Percentiles rank a stretch among this genome's conserved stretches.
phyloP scores from a whole-genome alignment of 139 green algal species.

The Picochlorum sp. region DNA sequence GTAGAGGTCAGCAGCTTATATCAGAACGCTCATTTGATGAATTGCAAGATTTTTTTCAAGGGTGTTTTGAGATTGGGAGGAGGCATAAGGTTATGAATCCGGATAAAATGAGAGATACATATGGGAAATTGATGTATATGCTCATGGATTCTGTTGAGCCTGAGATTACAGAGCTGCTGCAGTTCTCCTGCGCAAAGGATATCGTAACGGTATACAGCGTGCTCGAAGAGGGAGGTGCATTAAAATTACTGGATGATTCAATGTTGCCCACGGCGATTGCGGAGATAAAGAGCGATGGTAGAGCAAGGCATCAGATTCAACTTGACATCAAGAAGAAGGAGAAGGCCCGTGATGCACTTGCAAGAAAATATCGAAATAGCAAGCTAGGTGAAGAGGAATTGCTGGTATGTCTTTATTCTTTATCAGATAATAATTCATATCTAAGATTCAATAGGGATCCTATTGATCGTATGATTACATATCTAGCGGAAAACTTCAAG shows the following conservation, averaged over 20 bases:
- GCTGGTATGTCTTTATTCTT: conserved; percentile 75
- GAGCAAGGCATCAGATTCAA: conserved; percentile 51
- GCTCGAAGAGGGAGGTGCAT: conserved; percentile 51
- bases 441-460: conserved; percentile 85
- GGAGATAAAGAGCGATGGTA: conserved; percentile 61
- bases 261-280: conserved; percentile 62
- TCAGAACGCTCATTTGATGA: conserved; percentile 61
- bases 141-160: conserved; percentile 58
- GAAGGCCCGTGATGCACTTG: conserved; percentile 53
- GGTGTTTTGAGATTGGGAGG: conserved; percentile 73
- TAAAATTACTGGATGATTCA: conserved; percentile 56
- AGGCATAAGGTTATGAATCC: conserved; percentile 92
- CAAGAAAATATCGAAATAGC: conserved; percentile 42
- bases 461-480: conserved; percentile 35
- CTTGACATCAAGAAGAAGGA: conserved; percentile 54
- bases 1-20: conserved; percentile 71
- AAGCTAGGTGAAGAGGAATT: conserved; percentile 53
- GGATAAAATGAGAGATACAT: conserved; percentile 87
- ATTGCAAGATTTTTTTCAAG: conserved; percentile 69
- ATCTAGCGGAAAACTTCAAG: neutral
- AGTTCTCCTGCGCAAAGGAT: conserved; percentile 50
- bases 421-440: conserved; percentile 89
- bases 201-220: conserved; percentile 68
- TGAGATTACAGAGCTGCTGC: conserved; percentile 67
- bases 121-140: conserved; percentile 70